Evolutionary conservation across 805 yeast species (phyloP).

Genomic region (Henningerozyma blattae): DNA sequence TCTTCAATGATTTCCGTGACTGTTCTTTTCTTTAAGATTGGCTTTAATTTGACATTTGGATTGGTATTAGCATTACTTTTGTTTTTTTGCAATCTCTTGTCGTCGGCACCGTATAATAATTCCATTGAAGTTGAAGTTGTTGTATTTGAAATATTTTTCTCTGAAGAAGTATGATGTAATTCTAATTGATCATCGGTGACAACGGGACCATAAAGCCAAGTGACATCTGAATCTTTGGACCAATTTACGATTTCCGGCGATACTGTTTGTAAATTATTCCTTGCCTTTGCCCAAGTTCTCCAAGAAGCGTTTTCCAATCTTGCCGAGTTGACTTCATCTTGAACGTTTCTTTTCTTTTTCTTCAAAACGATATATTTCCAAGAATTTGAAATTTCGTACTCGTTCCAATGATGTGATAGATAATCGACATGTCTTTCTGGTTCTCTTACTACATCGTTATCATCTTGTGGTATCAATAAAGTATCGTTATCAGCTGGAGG

Average conservation of each 20-base stretch:
- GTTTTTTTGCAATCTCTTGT: constrained; percentile 17
- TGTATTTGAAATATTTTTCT: not conserved
- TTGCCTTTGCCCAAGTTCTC: constrained; percentile 97
- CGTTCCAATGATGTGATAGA: constrained; percentile 92
- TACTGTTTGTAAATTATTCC: constrained; percentile 64
- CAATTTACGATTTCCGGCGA: constrained; percentile 89
- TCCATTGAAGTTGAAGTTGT: constrained; percentile 1
- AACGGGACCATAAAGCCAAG: constrained; percentile 94
- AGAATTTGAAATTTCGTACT: constrained; percentile 79
- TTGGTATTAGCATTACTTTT: constrained; percentile 6
- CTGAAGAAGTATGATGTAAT: no score
- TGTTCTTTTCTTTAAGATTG: constrained; percentile 79
- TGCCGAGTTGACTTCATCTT: constrained; percentile 70
- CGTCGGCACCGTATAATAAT: constrained; percentile 30
- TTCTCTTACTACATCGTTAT: constrained; percentile 63
- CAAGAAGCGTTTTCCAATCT: constrained; percentile 84
- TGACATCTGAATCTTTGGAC: constrained; percentile 94
- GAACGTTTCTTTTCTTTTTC: constrained; percentile 35
- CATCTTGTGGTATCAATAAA: constrained; percentile 56
- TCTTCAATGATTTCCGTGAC: constrained; percentile 57
- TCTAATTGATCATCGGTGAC: constrained; percentile 12
- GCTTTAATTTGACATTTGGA: constrained; percentile 39
- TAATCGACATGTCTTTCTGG: constrained; percentile 92
- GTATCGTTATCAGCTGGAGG: constrained; percentile 22
- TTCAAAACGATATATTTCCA: constrained; percentile 88